phyloP scores from a whole-genome alignment of 768 basidiomycete genomes.

The Amanita molliuscula region DNA sequence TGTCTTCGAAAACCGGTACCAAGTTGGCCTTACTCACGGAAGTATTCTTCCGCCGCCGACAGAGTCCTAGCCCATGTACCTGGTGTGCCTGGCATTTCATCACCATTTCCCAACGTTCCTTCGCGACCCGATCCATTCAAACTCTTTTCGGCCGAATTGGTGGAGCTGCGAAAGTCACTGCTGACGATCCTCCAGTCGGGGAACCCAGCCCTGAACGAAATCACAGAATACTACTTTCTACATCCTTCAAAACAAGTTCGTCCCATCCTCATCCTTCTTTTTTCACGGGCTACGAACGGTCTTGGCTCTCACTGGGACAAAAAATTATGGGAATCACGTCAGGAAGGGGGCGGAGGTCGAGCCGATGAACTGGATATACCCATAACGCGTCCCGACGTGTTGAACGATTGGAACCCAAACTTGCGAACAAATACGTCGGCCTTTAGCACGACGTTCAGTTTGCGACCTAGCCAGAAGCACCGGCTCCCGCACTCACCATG shows the following conservation, averaged over 20 bases:
- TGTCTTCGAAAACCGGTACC: neutral
- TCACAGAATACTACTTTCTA: constrained; percentile 88
- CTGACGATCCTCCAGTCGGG: constrained; percentile 72
- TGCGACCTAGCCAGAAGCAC: constrained; percentile 16
- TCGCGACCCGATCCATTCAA: constrained; percentile 50
- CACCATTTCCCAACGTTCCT: neutral
- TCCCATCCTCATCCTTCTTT: constrained; percentile 78
- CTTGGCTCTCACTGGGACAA: constrained; percentile 53
- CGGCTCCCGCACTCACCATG: constrained; percentile 18
- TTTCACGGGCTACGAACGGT: constrained; percentile 86
- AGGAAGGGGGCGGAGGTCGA: constrained; percentile 37
- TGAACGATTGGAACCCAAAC: constrained; percentile 85
- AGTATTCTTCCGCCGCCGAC: neutral
- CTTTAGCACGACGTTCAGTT: constrained; percentile 36
- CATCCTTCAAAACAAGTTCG: constrained; percentile 87
- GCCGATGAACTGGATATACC: constrained; percentile 59
- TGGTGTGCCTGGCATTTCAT: neutral
- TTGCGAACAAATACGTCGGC: constrained; percentile 52
- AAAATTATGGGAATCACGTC: constrained; percentile 45
- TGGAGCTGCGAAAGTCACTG: constrained; percentile 55
- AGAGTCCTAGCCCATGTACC: too few relatives aligned
- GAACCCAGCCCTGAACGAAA: constrained; percentile 72
- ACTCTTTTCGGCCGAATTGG: constrained; percentile 58
- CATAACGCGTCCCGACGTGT: constrained; percentile 59
- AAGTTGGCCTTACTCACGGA: neutral